These are phyloP conservation scores for Mycena indigotica DNA, from an alignment of 768 basidiomycete species.

Conservation along the genomic window DNA sequence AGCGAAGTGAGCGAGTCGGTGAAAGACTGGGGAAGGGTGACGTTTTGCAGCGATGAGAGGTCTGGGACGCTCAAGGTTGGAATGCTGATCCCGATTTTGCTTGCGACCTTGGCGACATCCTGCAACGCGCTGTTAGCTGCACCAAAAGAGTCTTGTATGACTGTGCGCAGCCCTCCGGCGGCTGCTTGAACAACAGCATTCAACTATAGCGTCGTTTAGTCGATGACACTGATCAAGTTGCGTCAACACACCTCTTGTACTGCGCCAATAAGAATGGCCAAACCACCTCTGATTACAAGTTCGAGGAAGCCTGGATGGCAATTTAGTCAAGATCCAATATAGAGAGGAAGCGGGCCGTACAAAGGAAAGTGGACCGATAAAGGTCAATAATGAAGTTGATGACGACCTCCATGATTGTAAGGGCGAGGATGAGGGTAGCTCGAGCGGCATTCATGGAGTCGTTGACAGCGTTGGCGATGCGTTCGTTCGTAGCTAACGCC, in stretches of 20 bases:
- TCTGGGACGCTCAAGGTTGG: conserved; percentile 74
- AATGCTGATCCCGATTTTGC: conserved; percentile 73
- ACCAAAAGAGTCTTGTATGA: conserved; percentile 71
- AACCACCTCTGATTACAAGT: conserved; percentile 78
- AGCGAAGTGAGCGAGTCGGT: conserved; percentile 71
- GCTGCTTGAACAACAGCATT: conserved; percentile 65
- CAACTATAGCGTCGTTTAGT: conserved; percentile 48
- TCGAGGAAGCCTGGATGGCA: no score
- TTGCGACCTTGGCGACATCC: conserved; percentile 53
- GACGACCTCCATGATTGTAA: conserved; percentile 85
- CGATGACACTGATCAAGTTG: neutral
- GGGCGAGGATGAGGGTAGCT: conserved; percentile 65
- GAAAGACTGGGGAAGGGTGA: conserved; percentile 79
- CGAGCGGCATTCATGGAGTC: conserved; percentile 77
- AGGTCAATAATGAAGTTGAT: conserved; percentile 91
- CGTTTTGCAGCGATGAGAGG: conserved; percentile 71
- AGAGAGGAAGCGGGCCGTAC: no score
- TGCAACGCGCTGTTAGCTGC: conserved; percentile 70
- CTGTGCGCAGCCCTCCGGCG: conserved; percentile 60
- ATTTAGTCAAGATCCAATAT: no score
- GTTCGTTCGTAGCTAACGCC: conserved; percentile 81
- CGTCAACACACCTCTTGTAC: conserved; percentile 70
- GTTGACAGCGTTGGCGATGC: conserved; percentile 78
- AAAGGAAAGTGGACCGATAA: conserved; percentile 92
- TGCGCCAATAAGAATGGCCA: conserved; percentile 79